A percentile compares a stretch with the other conserved stretches of the same genome.
phyloP scores from a whole-genome alignment of 2,329 filamentous ascomycete species.

The Elsinoe batatas region DNA sequence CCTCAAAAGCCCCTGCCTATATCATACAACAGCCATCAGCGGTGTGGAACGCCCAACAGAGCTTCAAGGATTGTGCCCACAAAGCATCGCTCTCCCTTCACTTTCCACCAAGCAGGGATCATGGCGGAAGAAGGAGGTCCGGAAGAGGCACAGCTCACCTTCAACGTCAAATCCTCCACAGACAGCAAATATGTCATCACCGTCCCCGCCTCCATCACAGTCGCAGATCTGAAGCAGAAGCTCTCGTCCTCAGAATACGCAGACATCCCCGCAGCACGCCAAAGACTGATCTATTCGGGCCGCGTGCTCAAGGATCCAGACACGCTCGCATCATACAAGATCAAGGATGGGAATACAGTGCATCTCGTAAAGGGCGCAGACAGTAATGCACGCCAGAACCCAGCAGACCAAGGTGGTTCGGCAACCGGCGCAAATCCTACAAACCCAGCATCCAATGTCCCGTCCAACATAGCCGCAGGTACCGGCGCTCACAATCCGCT shows the following conservation, averaged over 20 bases:
- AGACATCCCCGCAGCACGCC: slow-evolving; percentile 75
- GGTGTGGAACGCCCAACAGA: not conserved
- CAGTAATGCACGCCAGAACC: slow-evolving; percentile 62
- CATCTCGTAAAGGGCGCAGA: slow-evolving; percentile 94
- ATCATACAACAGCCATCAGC: not conserved
- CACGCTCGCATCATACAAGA: slow-evolving; percentile 75
- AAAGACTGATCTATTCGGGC: slow-evolving; percentile 94
- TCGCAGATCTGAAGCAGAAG: slow-evolving; percentile 82
- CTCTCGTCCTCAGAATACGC: slow-evolving; percentile 73
- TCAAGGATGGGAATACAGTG: slow-evolving; percentile 90
- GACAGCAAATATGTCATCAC: slow-evolving; percentile 78
- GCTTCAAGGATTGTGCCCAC: not conserved
- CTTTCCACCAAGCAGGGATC: slow-evolving; percentile 13
- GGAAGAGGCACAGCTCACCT: slow-evolving; percentile 70
- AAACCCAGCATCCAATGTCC: slow-evolving; percentile 51
- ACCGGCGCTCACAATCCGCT: slow-evolving; percentile 76
- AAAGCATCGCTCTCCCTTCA: not conserved
- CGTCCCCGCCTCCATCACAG: slow-evolving; percentile 63
- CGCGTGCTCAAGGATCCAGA: slow-evolving; percentile 94
- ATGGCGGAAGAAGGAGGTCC: slow-evolving; percentile 48
- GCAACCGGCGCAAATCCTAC: slow-evolving; percentile 22
- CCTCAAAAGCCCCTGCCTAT: not conserved
- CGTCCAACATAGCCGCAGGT: slow-evolving; percentile 70
- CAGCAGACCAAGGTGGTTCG: slow-evolving; percentile 39
- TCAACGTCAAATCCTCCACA: slow-evolving; percentile 95